These are phyloP conservation scores for Chalciporus chontae DNA, from an alignment of 768 basidiomycete species.

Conservation along the genomic window DNA sequence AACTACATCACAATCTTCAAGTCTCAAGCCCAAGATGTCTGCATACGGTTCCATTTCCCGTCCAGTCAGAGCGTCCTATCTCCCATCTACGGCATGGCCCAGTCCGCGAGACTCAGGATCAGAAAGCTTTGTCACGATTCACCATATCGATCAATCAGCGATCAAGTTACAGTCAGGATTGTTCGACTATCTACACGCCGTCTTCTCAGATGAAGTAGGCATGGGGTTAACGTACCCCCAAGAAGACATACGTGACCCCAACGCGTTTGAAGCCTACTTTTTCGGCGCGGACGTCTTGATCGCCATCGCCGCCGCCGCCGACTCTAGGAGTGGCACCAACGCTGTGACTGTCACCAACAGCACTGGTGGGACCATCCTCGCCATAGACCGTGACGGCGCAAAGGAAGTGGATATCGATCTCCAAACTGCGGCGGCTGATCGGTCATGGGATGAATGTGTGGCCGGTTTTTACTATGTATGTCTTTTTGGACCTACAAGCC, in stretches of 20 bases:
- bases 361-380: too few relatives aligned
- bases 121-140: constrained; percentile 25
- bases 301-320: constrained; percentile 32
- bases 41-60: constrained; percentile 66
- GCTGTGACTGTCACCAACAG: not conserved
- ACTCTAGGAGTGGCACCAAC: too few relatives aligned
- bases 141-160: constrained; percentile 34
- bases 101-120: constrained; percentile 22
- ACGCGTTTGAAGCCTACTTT: constrained; percentile 70
- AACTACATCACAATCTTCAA: too few relatives aligned
- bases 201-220: constrained; percentile 74
- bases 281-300: constrained; percentile 75
- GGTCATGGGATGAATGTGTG: constrained; percentile 65
- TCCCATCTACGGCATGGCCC: constrained; percentile 50
- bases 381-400: constrained; percentile 9
- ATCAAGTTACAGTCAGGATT: constrained; percentile 42
- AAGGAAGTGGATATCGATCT: constrained; percentile 31
- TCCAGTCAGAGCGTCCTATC: constrained; percentile 21
- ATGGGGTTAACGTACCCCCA: constrained; percentile 85
- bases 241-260: constrained; percentile 51
- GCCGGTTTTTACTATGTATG: constrained; percentile 79
- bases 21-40: constrained; percentile 42
- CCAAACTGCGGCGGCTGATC: constrained; percentile 43
- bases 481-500: constrained; percentile 7
- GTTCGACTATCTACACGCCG: constrained; percentile 52